Conservation (phyloP, 768 basidiomycete genomes). For the Leccinum fibrillosum region DNA sequence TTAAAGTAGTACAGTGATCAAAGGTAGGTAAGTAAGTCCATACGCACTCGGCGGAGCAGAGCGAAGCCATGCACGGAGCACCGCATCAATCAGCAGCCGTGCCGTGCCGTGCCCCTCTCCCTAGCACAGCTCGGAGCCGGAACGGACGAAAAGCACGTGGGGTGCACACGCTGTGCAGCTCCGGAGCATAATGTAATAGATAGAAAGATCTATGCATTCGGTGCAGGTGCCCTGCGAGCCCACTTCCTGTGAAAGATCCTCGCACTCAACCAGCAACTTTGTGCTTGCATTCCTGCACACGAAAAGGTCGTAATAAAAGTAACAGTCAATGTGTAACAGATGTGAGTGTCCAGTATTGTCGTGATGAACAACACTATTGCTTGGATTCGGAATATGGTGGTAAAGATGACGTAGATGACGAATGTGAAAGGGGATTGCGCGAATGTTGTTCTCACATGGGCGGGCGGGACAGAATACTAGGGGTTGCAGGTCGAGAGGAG, state of each 20-base stretch:
- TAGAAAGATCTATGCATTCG: conserved; percentile 12
- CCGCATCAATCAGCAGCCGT: no score
- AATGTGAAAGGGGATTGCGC: conserved; percentile 28
- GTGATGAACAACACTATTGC: conserved; percentile 7
- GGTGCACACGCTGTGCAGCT: no score
- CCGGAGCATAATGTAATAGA: no score
- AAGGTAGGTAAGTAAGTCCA: no score
- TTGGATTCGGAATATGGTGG: conserved; percentile 41
- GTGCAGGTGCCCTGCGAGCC: not conserved
- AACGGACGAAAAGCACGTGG: no score
- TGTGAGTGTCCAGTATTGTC: conserved; percentile 11
- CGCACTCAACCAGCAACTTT: not conserved
- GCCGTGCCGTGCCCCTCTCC: no score
- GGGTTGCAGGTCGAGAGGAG: conserved; percentile 57
- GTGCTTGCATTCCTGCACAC: not conserved
- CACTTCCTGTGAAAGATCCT: not conserved
- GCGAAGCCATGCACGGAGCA: no score
- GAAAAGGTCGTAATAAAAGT: conserved; percentile 12
- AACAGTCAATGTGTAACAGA: conserved; percentile 22
- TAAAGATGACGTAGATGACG: conserved; percentile 38
- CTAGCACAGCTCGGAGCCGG: no score
- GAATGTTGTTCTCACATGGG: conserved; percentile 24
- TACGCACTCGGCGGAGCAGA: no score
- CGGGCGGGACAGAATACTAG: conserved; percentile 36
- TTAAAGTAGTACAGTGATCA: no score